Evolutionary conservation across 352 stramenopile genomes (phyloP).

Genomic region (Phytopythium aichiense): DNA sequence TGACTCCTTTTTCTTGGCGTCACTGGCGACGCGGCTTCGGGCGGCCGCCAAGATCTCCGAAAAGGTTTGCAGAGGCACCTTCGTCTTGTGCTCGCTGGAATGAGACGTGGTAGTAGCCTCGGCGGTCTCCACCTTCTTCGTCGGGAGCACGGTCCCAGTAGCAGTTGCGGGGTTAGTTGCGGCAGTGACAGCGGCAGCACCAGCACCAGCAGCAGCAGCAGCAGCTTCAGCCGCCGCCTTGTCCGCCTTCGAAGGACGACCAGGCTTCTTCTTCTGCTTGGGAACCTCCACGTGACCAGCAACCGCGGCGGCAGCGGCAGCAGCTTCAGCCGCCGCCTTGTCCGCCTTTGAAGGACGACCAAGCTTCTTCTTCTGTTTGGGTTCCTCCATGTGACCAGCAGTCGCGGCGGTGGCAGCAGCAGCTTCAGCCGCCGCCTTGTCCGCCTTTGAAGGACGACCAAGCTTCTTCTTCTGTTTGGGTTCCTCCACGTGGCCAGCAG

Average conservation of each 20-base stretch:
- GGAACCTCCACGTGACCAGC: constrained; percentile 1
- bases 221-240: no score
- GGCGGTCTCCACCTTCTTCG: not conserved
- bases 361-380: not conserved
- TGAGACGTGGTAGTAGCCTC: not conserved
- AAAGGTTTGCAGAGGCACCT: constrained; percentile 27
- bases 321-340: no score
- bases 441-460: not conserved
- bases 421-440: constrained; percentile 4
- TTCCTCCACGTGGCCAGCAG: not conserved
- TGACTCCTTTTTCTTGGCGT: not conserved
- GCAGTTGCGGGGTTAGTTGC: no score
- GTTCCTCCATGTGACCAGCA: constrained; percentile 5
- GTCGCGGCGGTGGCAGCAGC: constrained; percentile 7
- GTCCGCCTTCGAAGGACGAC: not conserved
- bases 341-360: not conserved
- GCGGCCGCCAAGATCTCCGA: constrained; percentile 37
- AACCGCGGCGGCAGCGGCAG: no score
- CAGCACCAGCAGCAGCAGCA: no score
- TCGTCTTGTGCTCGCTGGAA: not conserved
- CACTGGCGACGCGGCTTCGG: not conserved
- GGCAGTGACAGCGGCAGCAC: no score
- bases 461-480: constrained; percentile 4
- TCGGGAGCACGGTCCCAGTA: no score
- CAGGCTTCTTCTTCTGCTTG: constrained; percentile 1